phyloP scores from a whole-genome alignment of 352 stramenopile genomes.

The Phytophthora quininea region DNA sequence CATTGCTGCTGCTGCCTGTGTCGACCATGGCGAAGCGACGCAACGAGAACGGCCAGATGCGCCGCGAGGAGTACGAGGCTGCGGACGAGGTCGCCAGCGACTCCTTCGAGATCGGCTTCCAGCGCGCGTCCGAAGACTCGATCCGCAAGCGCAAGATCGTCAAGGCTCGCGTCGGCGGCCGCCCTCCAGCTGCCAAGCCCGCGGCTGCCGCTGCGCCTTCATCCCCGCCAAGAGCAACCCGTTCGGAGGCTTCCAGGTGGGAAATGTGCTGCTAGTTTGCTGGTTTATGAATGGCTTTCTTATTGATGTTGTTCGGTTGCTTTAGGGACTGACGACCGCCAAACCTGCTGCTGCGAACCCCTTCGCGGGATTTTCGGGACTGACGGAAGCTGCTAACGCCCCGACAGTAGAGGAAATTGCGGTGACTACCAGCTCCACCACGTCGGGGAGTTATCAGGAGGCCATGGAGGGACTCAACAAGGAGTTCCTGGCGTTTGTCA shows the following conservation, averaged over 20 bases:
- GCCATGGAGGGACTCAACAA: slow-evolving; percentile 87
- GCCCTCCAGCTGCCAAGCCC: slow-evolving; percentile 22
- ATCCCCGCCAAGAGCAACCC: slow-evolving; percentile 33
- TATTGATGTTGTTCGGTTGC: background rate
- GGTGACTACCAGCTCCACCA: slow-evolving; percentile 12
- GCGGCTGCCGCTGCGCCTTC: background rate
- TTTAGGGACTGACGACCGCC: slow-evolving; percentile 38
- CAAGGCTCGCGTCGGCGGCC: slow-evolving; percentile 52
- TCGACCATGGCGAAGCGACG: slow-evolving; percentile 78
- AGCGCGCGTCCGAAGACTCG: slow-evolving; percentile 67
- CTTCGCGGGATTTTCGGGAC: slow-evolving; percentile 70
- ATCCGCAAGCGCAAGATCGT: slow-evolving; percentile 85
- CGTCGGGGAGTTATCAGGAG: slow-evolving; percentile 57
- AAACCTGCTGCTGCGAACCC: slow-evolving; percentile 47
- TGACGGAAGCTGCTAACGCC: slow-evolving; percentile 30
- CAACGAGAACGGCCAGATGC: slow-evolving; percentile 87
- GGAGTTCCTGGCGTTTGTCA: slow-evolving; percentile 79
- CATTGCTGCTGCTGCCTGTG: background rate
- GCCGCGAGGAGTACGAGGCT: slow-evolving; percentile 85
- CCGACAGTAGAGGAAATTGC: slow-evolving; percentile 1
- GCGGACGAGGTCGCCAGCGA: slow-evolving; percentile 45
- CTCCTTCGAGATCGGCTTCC: slow-evolving; percentile 68
- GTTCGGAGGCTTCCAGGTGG: slow-evolving; percentile 55
- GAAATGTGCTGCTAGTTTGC: background rate
- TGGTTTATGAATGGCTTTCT: slow-evolving; percentile 3